Evolutionary conservation across 768 basidiomycete species (phyloP), one percentile per base, ranked within the genome.

Genomic region (Leccinum pellstonianum): DNA sequence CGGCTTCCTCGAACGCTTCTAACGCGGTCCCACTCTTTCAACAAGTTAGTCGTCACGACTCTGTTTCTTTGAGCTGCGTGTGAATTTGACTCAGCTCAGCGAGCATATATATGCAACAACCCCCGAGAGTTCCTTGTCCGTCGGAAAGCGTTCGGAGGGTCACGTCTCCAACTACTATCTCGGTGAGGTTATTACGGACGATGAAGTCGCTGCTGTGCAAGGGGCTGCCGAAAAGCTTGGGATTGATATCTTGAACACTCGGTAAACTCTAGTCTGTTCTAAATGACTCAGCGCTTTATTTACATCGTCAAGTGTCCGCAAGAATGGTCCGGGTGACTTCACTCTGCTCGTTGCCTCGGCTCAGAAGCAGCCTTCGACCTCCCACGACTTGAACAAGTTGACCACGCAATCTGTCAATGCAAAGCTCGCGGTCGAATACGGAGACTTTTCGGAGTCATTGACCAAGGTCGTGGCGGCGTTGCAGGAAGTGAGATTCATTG

Each of bases 141-240:
- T 95, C 62, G 93, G 93, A 54, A 93, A 94, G 70, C 88, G 86
- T 48, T 79, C 74, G 55, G 78, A 84, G 21, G 93, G 93, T 1
- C 91, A 94, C 60, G 70, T 91, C 55, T 90, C 87, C 31, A 91
- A 93, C 70, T 95, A 95, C 73, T 95, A 95, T 69, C 83, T 87
- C 27, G 91, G 91, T 1, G 81, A 88, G 60, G 70, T 81, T 10
- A 84, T 88, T 21, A 80, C 81, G n/a, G 89, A 93, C 60, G 83
- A 84, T 0, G 93, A 94, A 69, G 91, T 93, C 6, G 84, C 85
- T 23, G 80, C 81, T 1, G 82, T 95, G 23, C 93, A 94, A 70
- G 77, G 77, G 8, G 86, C 86, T 1, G 87, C 90, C 3, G 93
- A 95, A 73, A 84, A 83, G 61, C 77, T 89, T 29, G 83, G 80